Base-by-base conservation (phyloP, 257 asterid genomes). In the Salvia splendens region DNA sequence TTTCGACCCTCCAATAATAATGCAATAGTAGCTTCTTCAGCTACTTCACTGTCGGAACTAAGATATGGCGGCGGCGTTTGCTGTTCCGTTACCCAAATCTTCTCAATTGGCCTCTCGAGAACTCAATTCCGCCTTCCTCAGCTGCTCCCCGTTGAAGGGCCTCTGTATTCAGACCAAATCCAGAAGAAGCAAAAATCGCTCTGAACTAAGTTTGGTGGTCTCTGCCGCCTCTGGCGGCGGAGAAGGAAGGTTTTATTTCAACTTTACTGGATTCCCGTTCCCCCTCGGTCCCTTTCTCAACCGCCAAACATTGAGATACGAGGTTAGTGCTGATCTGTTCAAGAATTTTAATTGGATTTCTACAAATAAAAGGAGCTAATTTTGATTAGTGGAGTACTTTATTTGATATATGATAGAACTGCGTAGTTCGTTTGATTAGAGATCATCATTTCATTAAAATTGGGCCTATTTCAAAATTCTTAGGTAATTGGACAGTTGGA, bases 231-330 rank as follows among this genome's bases (percentile, higher is more conserved):
- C 80, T 28, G 72, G 75, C 24, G 80, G 85, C 30, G 72, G 61
- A 12, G 67, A 84, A 33, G 93, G 95, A 32, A 84, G 89, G 78
- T 90, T 93, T 70, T 93, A 93, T 80, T 73, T 90, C 75, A 93
- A 90, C 64, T 76, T 93, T 75, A 90, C 97, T 12, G 99, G 96
- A 0, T 93, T 93, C 43, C 99, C 99, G 3, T 93, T 93, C 65
- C 99, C 97, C 62, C 96, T 93, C 20, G 99, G 99, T 4, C 99
- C 99, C 59, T 93, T 93, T 55, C 92, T 93, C 79, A 90, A 93
- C 62, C 87, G 97, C 68, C 88, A 78, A 53, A 93, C 97, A 2
- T 48, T 81, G 12, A 88, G 91, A 83, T 85, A 86, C 58, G 97
- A 90, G 97, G 97, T 86, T 56, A 73, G 81, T 61, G 5, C 8